Evolutionary conservation across 23 red algal species (phyloP), one percentile per base, ranked within the genome.

Genomic region (Gracilariopsis chorda): DNA sequence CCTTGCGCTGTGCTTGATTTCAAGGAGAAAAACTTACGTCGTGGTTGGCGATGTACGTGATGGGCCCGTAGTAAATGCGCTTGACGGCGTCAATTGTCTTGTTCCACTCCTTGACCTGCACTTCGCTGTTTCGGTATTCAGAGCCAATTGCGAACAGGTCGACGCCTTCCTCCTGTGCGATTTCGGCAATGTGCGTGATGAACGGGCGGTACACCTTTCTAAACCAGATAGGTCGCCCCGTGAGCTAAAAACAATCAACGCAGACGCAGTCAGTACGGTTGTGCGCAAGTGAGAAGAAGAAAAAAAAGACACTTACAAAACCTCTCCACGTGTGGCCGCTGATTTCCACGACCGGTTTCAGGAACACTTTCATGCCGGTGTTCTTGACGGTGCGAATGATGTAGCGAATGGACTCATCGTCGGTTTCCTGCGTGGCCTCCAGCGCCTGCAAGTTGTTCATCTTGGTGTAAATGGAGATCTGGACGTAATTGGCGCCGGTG

Each of bases 31-130:
- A 55, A 76, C 69, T 48, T 76, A 76, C 69, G 43, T 85, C 80
- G 16, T 85, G 80, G 16, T 85, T 85, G 21, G 56, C 80, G 25
- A 85, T 67, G 60, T 85, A 85, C 14, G 80, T 85, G 9, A 85
- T 28, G 12, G 40, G 56, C 4, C 59, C 60, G 12, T 28, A 68
- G 46, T 67, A 85, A n/a, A 85, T 58, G 7, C 17, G 2, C 9
- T 43, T 65, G 24, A 85, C 80, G 23, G 48, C 46, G 49, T 65
- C 40, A 30, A 85, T 65, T 8, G 57, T 67, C 16, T 12, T 69
- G 5, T 24, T 13, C 80, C 80, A 85, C 19, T 61, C 25, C 2
- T 29, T 69, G 12, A 48, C 37, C 62, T 70, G 56, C 28, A 21
- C 30, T 21, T 59, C 44, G n/a, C 56, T 60, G 41, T 33, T 28